Evolutionary conservation across 768 basidiomycete genomes (phyloP).

Genomic region (Tubosaeta sp.): DNA sequence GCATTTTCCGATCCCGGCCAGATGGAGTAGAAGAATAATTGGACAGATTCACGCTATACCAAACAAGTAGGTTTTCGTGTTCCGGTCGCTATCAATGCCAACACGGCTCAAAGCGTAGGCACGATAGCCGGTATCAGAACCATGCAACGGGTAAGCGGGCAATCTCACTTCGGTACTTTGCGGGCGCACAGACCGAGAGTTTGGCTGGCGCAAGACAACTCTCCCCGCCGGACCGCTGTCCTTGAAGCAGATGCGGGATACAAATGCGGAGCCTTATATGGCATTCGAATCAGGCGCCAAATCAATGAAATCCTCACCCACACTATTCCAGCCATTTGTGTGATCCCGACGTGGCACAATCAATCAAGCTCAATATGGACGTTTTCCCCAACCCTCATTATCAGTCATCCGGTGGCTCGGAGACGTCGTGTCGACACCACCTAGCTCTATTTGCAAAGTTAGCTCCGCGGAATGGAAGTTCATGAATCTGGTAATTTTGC

Average conservation of each 20-base stretch:
- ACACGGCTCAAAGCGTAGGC: neutral
- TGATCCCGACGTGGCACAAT: slow-evolving; percentile 1
- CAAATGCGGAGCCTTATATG: neutral
- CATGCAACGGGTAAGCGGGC: neutral
- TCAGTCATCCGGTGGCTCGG: neutral
- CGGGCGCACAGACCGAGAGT: neutral
- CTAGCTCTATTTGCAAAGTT: neutral
- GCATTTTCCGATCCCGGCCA: slow-evolving; percentile 25
- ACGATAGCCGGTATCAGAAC: neutral
- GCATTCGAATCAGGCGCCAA: neutral
- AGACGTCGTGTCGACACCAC: neutral
- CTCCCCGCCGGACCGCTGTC: neutral
- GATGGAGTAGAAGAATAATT: neutral
- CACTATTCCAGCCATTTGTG: slow-evolving; percentile 1
- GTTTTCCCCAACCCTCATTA: neutral
- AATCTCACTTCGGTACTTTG: neutral
- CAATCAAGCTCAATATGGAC: slow-evolving; percentile 7
- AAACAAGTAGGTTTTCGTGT: slow-evolving; percentile 1
- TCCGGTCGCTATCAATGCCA: neutral
- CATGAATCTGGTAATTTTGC: slow-evolving; percentile 8
- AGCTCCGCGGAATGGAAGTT: slow-evolving; percentile 22
- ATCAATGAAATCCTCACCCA: neutral
- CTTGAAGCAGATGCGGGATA: neutral
- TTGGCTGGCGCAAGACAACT: neutral
- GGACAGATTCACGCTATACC: neutral